phyloP scores from a whole-genome alignment of 495 filamentous ascomycete genomes.

The Clohesyomyces aquaticus region DNA sequence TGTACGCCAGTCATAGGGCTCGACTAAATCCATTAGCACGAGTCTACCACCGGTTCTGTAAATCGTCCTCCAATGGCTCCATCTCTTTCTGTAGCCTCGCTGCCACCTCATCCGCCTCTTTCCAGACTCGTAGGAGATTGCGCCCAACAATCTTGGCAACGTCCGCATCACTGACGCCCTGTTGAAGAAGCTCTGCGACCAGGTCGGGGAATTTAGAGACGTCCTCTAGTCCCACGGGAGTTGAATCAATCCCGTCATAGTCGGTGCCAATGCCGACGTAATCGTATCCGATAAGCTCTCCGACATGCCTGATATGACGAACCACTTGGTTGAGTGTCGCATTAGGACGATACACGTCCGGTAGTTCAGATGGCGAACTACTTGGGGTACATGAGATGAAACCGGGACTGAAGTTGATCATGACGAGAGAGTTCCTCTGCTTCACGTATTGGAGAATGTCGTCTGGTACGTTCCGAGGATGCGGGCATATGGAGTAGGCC shows the following conservation, averaged over 20 bases:
- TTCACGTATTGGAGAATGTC: slow-evolving; percentile 68
- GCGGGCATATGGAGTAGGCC: slow-evolving; percentile 67
- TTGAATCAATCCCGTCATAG: slow-evolving; percentile 65
- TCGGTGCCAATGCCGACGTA: slow-evolving; percentile 77
- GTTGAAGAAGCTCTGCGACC: slow-evolving; percentile 62
- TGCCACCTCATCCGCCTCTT: slow-evolving; percentile 50
- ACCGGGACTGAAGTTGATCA: slow-evolving; percentile 78
- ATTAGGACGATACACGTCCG: slow-evolving; percentile 57
- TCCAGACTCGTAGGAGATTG: slow-evolving; percentile 52
- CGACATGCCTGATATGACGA: slow-evolving; percentile 72
- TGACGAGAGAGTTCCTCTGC: slow-evolving; percentile 64
- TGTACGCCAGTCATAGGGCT: no score
- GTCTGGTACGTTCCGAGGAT: slow-evolving; percentile 74
- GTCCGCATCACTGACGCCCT: slow-evolving; percentile 49
- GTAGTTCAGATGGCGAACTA: slow-evolving; percentile 46
- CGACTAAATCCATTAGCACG: no score
- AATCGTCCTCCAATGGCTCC: slow-evolving; percentile 46
- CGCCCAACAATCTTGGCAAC: slow-evolving; percentile 47
- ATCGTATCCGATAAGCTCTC: slow-evolving; percentile 68
- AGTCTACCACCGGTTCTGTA: slow-evolving; percentile 29
- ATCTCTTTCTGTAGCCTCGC: slow-evolving; percentile 41
- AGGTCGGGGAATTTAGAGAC: slow-evolving; percentile 83
- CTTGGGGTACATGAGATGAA: slow-evolving; percentile 73
- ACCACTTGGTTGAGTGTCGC: slow-evolving; percentile 80
- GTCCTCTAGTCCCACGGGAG: slow-evolving; percentile 70